phyloP scores from a whole-genome alignment of 441 rosid species.

The Adansonia madagascariensis region DNA sequence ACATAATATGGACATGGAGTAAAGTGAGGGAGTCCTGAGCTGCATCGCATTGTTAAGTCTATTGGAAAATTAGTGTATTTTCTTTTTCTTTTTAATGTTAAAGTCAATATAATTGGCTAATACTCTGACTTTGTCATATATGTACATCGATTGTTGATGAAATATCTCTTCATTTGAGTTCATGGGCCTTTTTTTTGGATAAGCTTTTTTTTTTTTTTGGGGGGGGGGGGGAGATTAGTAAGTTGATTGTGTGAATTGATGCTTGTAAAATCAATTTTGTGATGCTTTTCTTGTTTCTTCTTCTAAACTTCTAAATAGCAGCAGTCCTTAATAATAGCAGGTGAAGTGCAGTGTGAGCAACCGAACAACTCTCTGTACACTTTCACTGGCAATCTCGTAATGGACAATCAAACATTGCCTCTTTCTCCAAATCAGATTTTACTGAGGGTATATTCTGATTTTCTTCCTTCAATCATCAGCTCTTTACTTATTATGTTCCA shows the following conservation, averaged over 20 bases:
- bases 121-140: not conserved
- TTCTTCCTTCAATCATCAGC: conserved; percentile 13
- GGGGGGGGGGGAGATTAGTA: too few species aligned
- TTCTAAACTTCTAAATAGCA: conserved; percentile 17
- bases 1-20: not conserved
- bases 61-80: not conserved
- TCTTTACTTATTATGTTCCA: not conserved
- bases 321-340: conserved; percentile 52
- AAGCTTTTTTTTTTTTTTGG: too few species aligned
- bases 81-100: not conserved
- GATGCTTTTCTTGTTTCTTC: not conserved
- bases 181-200: too few species aligned
- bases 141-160: not conserved
- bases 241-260: not conserved
- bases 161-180: not conserved
- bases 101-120: not conserved
- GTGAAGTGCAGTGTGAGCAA: conserved; percentile 98
- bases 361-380: conserved; percentile 97
- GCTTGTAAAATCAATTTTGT: not conserved
- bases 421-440: conserved; percentile 93
- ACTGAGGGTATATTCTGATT: conserved; percentile 66
- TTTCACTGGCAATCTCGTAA: conserved; percentile 91
- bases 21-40: not conserved
- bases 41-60: not conserved
- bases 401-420: conserved; percentile 84